Base-by-base conservation (phyloP, 164 flowering plant genomes). In the Pachysandra terminalis region DNA sequence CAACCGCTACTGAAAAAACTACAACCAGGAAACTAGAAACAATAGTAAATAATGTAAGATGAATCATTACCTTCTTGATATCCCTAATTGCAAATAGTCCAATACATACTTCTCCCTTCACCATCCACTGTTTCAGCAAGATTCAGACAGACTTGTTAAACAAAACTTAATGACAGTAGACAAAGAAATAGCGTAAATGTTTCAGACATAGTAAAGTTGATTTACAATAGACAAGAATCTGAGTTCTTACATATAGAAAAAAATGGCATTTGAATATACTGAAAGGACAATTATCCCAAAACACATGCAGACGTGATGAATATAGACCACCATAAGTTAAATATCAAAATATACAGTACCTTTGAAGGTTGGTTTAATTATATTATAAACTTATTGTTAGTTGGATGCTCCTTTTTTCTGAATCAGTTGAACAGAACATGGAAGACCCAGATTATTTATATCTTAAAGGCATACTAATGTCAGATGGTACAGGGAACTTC, bases 21-120 rank as follows among this genome's bases (percentile, higher is more conserved):
- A 32, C 37, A 32, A 32, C 56, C 19, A 49, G 26, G 14, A 56
- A 35, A 6, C 13, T 41, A 58, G 6, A 6, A 23, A 9, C 22
- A 32, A 19, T 21, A 67, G 8, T 60, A 60, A 63, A 3, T 13
- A 37, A 64, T 26, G 13, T 15, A 16, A 26, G 26, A 13, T 4
- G 37, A n/a, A 58, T 0, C 0, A 5, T 45, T 82, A 96, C 99
- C 99, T 90, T 84, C 77, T 89, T 89, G 53, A 96, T 88, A 80
- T 86, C 81, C 81, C 86, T 85, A 21, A 89, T 2, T n/a, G 99
- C 91, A 80, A 93, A 96, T 19, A 96, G 76, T 66, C 99, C 99
- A 70, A 96, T 84, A 67, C 98, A 96, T 71, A 96, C 91, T 84
- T 96, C 99, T 73, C 99, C 99, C 80, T 96, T 90, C 76, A 96